Conservation (phyloP, 768 basidiomycete genomes). For the Paxillus involutus region DNA sequence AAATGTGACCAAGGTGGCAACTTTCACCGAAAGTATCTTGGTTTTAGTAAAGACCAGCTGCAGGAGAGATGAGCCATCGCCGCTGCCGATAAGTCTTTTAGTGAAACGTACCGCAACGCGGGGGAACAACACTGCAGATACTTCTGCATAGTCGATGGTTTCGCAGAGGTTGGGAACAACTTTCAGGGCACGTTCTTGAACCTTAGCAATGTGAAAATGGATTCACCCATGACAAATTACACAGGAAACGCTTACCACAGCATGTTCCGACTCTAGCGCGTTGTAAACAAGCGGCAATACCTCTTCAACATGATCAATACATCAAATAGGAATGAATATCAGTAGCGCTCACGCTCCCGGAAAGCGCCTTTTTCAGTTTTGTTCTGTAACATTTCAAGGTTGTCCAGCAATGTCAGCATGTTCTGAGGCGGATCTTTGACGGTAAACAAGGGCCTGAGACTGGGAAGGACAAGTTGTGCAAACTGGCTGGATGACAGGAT, state of each 20-base stretch:
- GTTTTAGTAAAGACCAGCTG: conserved; percentile 95
- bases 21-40: conserved; percentile 85
- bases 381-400: conserved; percentile 78
- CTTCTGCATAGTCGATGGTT: conserved; percentile 92
- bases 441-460: conserved; percentile 84
- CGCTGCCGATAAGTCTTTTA: background rate
- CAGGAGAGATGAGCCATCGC: conserved; percentile 11
- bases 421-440: conserved; percentile 97
- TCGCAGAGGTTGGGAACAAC: conserved; percentile 88
- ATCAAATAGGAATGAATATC: background rate
- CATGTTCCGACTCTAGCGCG: conserved; percentile 94
- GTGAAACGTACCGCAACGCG: conserved; percentile 76
- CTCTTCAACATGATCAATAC: conserved; percentile 48
- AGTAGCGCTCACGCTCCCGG: conserved; percentile 70
- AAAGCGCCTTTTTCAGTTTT: conserved; percentile 89
- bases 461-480: conserved; percentile 76
- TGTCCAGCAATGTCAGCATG: conserved; percentile 91
- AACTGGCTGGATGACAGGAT: conserved; percentile 80
- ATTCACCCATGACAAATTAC: background rate
- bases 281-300: conserved; percentile 96
- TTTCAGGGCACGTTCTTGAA: conserved; percentile 89
- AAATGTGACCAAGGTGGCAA: conserved; percentile 83
- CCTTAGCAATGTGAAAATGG: conserved; percentile 42
- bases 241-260: conserved; percentile 47
- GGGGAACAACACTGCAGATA: conserved; percentile 87